Percentiles rank a stretch among this genome's conserved stretches.
phyloP scores from a whole-genome alignment of 495 filamentous ascomycete genomes.

The Annulohypoxylon moriforme region DNA sequence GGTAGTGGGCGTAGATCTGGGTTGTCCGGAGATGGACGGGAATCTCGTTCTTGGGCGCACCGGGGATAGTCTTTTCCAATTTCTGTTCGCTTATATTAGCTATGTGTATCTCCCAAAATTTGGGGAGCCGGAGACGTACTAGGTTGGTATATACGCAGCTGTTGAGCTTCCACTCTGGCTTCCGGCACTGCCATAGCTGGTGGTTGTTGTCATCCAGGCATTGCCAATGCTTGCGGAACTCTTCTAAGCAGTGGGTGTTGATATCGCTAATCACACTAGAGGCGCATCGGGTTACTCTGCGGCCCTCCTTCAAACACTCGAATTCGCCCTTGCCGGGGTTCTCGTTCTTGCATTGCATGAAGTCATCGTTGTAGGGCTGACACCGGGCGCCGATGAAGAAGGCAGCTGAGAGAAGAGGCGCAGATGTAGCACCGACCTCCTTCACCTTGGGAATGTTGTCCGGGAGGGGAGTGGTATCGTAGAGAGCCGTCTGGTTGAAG shows the following conservation, averaged over 20 bases:
- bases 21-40: slow-evolving; percentile 85
- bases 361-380: slow-evolving; percentile 96
- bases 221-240: slow-evolving; percentile 93
- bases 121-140: slow-evolving; percentile 64
- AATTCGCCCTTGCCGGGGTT: slow-evolving; percentile 86
- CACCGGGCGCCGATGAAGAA: slow-evolving; percentile 98
- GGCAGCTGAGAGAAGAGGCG: slow-evolving; percentile 88
- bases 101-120: neutral
- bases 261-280: slow-evolving; percentile 96
- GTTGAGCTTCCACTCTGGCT: slow-evolving; percentile 82
- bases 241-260: slow-evolving; percentile 89
- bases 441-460: slow-evolving; percentile 88
- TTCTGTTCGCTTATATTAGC: slow-evolving; percentile 65
- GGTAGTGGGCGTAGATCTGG: slow-evolving; percentile 77
- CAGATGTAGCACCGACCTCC: slow-evolving; percentile 91
- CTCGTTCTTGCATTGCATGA: slow-evolving; percentile 98
- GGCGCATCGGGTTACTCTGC: slow-evolving; percentile 96
- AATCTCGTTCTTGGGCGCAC: slow-evolving; percentile 75
- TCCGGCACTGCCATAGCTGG: slow-evolving; percentile 90
- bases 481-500: slow-evolving; percentile 90
- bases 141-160: slow-evolving; percentile 94
- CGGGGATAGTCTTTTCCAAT: slow-evolving; percentile 90
- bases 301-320: slow-evolving; percentile 94
- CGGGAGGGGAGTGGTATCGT: slow-evolving; percentile 96
- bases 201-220: slow-evolving; percentile 99